These are phyloP conservation scores for Coprinopsis sp. DNA, from an alignment of 768 basidiomycete species.

Conservation along the genomic window DNA sequence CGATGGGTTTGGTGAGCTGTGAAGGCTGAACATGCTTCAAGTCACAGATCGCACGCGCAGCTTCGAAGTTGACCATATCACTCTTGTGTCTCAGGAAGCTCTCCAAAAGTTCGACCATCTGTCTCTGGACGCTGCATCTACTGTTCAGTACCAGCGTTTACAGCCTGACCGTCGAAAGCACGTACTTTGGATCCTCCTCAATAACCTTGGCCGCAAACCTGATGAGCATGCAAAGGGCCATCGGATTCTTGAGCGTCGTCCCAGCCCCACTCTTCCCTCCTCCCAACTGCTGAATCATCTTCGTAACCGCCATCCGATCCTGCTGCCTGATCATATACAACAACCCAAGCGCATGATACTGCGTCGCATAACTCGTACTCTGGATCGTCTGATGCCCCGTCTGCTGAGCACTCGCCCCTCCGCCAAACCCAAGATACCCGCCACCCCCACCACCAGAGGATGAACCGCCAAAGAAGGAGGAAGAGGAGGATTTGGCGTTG, in stretches of 20 bases:
- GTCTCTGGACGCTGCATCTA: conserved; percentile 69
- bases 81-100: conserved; percentile 97
- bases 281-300: conserved; percentile 98
- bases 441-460: conserved; percentile 45
- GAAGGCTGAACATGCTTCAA: conserved; percentile 77
- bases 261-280: conserved; percentile 82
- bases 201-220: conserved; percentile 98
- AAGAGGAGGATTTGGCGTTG: conserved; percentile 74
- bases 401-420: conserved; percentile 41
- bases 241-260: conserved; percentile 86
- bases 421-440: conserved; percentile 73
- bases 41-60: conserved; percentile 95
- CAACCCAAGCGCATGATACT: conserved; percentile 94
- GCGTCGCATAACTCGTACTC: conserved; percentile 88
- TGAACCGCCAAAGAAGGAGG: conserved; percentile 69
- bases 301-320: conserved; percentile 98
- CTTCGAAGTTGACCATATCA: conserved; percentile 99
- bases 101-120: conserved; percentile 91
- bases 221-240: conserved; percentile 98
- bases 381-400: conserved; percentile 73
- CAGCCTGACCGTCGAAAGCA: conserved; percentile 12
- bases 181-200: conserved; percentile 98
- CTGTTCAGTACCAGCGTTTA: conserved; percentile 6
- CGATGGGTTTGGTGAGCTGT: conserved; percentile 84
- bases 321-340: conserved; percentile 94